These are phyloP conservation scores for Zymoseptoria tritici DNA, from an alignment of 2,329 filamentous ascomycete genomes.

Conservation along the genomic window DNA sequence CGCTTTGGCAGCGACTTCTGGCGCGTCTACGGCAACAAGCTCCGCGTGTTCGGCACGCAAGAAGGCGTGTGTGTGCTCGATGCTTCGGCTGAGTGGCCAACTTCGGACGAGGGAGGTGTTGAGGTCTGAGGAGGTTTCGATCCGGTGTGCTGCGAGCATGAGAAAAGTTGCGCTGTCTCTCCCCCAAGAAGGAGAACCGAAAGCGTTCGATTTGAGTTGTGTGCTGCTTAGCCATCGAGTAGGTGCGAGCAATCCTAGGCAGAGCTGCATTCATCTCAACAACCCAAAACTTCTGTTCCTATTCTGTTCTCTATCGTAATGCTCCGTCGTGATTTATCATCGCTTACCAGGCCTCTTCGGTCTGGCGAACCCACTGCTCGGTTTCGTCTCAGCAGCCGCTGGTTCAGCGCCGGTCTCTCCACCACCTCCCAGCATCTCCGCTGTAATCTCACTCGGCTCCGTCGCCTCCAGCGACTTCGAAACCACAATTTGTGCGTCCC, in stretches of 20 bases:
- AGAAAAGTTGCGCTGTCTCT: neutral
- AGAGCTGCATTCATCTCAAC: neutral
- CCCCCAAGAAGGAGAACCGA: neutral
- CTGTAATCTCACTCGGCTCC: conserved; percentile 62
- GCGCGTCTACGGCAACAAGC: conserved; percentile 50
- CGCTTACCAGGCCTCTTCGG: conserved; percentile 70
- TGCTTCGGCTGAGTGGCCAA: neutral
- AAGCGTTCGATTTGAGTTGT: neutral
- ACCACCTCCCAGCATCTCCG: conserved; percentile 45
- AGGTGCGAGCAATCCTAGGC: conserved; percentile 18
- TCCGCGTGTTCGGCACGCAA: conserved; percentile 53
- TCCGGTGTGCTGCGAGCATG: neutral
- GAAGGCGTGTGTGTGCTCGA: conserved; percentile 41
- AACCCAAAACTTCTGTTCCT: neutral
- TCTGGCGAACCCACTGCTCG: conserved; percentile 65
- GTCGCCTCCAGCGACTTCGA: conserved; percentile 62
- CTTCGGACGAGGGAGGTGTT: conserved; percentile 5
- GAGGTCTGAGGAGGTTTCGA: neutral
- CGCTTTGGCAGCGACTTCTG: conserved; percentile 48
- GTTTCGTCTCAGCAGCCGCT: conserved; percentile 48
- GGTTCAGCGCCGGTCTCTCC: conserved; percentile 42
- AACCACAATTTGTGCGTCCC: conserved; percentile 56
- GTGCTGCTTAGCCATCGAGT: conserved; percentile 3
- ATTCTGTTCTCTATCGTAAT: neutral
- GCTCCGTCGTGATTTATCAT: conserved; percentile 13